Evolutionary conservation across 805 yeast genomes (phyloP).

Genomic region (Candida tibetensis): DNA sequence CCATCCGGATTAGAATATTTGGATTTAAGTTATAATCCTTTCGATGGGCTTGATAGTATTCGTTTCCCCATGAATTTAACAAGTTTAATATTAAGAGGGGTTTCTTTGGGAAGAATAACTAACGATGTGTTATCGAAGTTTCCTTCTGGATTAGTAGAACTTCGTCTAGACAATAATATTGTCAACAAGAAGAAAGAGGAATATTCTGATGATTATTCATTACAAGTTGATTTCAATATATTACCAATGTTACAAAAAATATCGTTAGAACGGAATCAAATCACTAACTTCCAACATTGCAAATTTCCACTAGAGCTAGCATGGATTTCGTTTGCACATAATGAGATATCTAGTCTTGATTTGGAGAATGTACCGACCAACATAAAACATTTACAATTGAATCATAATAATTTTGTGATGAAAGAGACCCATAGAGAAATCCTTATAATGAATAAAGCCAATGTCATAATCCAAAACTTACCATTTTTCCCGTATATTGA

Average conservation of each 20-base stretch:
- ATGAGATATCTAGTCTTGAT: slow-evolving; percentile 6
- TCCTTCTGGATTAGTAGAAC: slow-evolving; percentile 6
- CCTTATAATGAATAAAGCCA: background rate
- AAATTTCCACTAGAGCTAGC: slow-evolving; percentile 7
- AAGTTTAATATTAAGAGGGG: slow-evolving; percentile 4
- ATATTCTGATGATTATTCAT: background rate
- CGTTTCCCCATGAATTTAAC: slow-evolving; percentile 6
- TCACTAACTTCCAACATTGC: slow-evolving; percentile 6
- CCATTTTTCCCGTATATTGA: slow-evolving; percentile 10
- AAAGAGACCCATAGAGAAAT: background rate
- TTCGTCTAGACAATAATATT: slow-evolving; percentile 1
- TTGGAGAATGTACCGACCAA: slow-evolving; percentile 6
- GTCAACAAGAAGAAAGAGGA: background rate
- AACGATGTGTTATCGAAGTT: slow-evolving; percentile 3
- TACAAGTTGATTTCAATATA: slow-evolving; percentile 1
- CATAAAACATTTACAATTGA: slow-evolving; percentile 3
- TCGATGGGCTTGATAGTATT: slow-evolving; percentile 5
- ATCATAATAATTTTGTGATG: slow-evolving; percentile 4
- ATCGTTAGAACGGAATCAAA: slow-evolving; percentile 8
- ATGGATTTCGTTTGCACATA: slow-evolving; percentile 6
- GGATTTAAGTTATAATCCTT: slow-evolving; percentile 8
- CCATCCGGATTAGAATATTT: slow-evolving; percentile 4
- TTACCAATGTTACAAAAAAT: slow-evolving; percentile 7
- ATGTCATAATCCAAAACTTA: slow-evolving; percentile 1
- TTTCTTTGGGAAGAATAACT: slow-evolving; percentile 3